Conservation (phyloP, 345 rosid species). For the Viola odorata region DNA sequence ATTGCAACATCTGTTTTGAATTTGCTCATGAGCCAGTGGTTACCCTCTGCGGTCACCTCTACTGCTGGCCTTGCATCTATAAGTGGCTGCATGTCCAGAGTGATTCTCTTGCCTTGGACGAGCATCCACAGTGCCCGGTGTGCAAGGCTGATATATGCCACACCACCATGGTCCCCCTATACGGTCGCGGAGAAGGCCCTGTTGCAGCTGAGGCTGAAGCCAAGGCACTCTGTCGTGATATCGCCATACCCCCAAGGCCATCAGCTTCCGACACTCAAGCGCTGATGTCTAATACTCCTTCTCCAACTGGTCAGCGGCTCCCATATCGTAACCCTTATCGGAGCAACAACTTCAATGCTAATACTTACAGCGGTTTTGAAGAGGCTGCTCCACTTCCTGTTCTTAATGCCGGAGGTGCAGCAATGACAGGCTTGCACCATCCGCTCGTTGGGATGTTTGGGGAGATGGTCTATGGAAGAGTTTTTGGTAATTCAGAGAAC, state of each 20-base stretch:
- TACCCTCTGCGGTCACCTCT: conserved; percentile 89
- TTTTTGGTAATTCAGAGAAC: conserved; percentile 57
- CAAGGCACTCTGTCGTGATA: conserved; percentile 26
- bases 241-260: conserved; percentile 70
- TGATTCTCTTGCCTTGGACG: conserved; percentile 47
- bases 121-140: conserved; percentile 77
- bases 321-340: conserved; percentile 56
- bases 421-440: conserved; percentile 31
- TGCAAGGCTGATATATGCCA: conserved; percentile 83
- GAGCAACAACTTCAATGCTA: conserved; percentile 29
- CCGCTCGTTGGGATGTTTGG: conserved; percentile 57
- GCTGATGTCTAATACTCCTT: conserved; percentile 12
- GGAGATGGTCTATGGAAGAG: conserved; percentile 68
- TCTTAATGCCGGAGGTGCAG: conserved; percentile 27
- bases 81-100: conserved; percentile 80
- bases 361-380: conserved; percentile 23
- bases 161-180: conserved; percentile 81
- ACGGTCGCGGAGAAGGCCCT: conserved; percentile 59
- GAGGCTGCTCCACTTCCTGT: conserved; percentile 26
- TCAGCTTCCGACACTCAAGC: conserved; percentile 39
- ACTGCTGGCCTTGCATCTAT: conserved; percentile 98
- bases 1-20: conserved; percentile 88
- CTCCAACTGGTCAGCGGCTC: conserved; percentile 44
- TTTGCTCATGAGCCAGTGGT: conserved; percentile 80
- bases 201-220: conserved; percentile 24